phyloP scores from a whole-genome alignment of 2,329 filamentous ascomycete species.

The Esteya vermicola region DNA sequence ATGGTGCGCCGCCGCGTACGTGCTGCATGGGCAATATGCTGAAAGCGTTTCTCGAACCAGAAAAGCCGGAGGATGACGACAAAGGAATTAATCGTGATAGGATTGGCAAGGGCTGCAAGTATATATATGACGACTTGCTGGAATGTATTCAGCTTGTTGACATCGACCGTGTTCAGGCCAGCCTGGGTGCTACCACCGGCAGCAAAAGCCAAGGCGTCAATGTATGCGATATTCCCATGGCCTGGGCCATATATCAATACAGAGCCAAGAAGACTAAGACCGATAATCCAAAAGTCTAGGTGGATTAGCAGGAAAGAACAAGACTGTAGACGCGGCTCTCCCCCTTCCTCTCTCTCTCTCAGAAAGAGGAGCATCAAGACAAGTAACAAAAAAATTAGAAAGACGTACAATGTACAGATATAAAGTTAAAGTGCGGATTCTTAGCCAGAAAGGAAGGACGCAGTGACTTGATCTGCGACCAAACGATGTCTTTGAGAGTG shows the following conservation, averaged over 20 bases:
- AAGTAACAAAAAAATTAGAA: not conserved
- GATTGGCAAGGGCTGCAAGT: constrained; percentile 60
- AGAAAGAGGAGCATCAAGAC: no score
- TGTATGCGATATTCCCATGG: constrained; percentile 51
- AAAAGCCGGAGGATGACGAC: constrained; percentile 89
- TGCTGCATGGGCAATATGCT: constrained; percentile 65
- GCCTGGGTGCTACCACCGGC: constrained; percentile 80
- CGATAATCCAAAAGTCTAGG: constrained; percentile 54
- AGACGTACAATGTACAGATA: constrained; percentile 59
- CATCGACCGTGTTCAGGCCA: constrained; percentile 68
- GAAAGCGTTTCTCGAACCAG: constrained; percentile 96
- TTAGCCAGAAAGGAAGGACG: not conserved
- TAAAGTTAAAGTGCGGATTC: constrained; percentile 43
- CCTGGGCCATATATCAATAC: constrained; percentile 55
- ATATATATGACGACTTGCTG: constrained; percentile 63
- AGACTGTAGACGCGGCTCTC: no score
- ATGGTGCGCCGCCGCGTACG: constrained; percentile 49
- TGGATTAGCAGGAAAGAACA: not conserved
- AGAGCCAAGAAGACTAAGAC: constrained; percentile 58
- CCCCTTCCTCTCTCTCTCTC: no score
- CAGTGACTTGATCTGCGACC: not conserved
- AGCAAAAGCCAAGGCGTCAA: constrained; percentile 83
- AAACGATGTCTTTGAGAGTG: not conserved
- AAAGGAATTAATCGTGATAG: constrained; percentile 69
- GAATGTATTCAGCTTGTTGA: constrained; percentile 54